Conservation (phyloP, 345 rosid genomes). For the Eucalyptus microcorys region DNA sequence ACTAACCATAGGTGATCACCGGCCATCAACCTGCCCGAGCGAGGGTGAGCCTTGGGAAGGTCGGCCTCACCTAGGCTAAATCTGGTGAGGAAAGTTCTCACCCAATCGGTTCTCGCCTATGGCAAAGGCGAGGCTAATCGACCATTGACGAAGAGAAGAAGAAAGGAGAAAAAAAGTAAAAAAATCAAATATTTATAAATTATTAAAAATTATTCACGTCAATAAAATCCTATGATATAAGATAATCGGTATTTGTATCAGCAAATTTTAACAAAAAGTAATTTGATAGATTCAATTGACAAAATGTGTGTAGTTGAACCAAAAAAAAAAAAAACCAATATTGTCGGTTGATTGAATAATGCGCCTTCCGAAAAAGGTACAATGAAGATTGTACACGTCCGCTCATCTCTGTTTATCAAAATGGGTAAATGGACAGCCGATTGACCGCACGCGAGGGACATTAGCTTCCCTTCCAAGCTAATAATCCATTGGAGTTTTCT, state of each 20-base stretch:
- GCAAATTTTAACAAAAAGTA: too few relatives aligned
- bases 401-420: background rate
- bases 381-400: background rate
- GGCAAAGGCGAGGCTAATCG: too few relatives aligned
- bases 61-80: too few relatives aligned
- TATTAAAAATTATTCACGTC: too few relatives aligned
- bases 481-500: background rate
- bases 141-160: too few relatives aligned
- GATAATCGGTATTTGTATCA: too few relatives aligned
- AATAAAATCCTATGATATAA: accelerated
- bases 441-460: background rate
- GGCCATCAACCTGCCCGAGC: accelerated
- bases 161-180: accelerated
- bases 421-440: background rate
- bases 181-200: too few relatives aligned
- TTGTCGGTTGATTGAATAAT: background rate
- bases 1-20: too few relatives aligned
- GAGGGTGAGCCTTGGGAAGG: too few relatives aligned
- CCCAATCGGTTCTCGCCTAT: accelerated
- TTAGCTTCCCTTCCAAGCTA: background rate
- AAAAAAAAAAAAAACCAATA: background rate
- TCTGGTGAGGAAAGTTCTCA: too few relatives aligned
- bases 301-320: background rate
- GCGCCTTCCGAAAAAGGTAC: background rate
- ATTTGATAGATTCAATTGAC: too few relatives aligned